Conservation (phyloP, 495 filamentous ascomycete species). For the Daldinia vernicosa region DNA sequence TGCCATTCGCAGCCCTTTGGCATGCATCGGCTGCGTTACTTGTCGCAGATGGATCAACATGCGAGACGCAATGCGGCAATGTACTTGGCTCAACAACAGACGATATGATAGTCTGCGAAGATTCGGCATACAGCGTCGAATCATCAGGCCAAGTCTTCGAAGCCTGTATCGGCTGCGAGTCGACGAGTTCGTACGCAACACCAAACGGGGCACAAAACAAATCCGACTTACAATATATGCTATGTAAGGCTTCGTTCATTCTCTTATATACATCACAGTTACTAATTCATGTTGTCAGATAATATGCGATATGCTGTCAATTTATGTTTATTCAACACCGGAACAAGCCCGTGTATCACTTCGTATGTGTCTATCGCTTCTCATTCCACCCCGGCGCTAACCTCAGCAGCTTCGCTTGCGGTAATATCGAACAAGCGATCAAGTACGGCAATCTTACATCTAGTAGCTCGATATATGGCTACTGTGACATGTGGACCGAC, state of each 20-base stretch:
- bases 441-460: slow-evolving; percentile 50
- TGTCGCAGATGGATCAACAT: slow-evolving; percentile 53
- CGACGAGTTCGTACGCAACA: slow-evolving; percentile 49
- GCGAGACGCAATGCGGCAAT: slow-evolving; percentile 56
- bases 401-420: slow-evolving; percentile 52
- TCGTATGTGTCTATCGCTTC: slow-evolving; percentile 42
- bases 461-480: slow-evolving; percentile 47
- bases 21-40: slow-evolving; percentile 47
- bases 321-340: slow-evolving; percentile 50
- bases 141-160: slow-evolving; percentile 50
- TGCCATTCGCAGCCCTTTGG: slow-evolving; percentile 38
- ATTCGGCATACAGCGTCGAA: slow-evolving; percentile 37
- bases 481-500: slow-evolving; percentile 53
- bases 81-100: slow-evolving; percentile 48
- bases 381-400: slow-evolving; percentile 20
- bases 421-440: slow-evolving; percentile 47
- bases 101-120: slow-evolving; percentile 53
- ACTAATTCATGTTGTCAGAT: slow-evolving; percentile 43
- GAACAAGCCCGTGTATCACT: slow-evolving; percentile 52
- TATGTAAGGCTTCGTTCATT: slow-evolving; percentile 50
- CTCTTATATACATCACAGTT: not conserved
- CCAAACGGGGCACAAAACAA: slow-evolving; percentile 22
- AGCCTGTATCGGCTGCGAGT: slow-evolving; percentile 55
- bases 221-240: slow-evolving; percentile 52
- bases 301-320: slow-evolving; percentile 56